A percentile compares a stretch with the other conserved stretches of the same genome.
These are phyloP conservation scores for Diacronema lutheri DNA, from an alignment of 78 protist genomes.

Conservation along the genomic window DNA sequence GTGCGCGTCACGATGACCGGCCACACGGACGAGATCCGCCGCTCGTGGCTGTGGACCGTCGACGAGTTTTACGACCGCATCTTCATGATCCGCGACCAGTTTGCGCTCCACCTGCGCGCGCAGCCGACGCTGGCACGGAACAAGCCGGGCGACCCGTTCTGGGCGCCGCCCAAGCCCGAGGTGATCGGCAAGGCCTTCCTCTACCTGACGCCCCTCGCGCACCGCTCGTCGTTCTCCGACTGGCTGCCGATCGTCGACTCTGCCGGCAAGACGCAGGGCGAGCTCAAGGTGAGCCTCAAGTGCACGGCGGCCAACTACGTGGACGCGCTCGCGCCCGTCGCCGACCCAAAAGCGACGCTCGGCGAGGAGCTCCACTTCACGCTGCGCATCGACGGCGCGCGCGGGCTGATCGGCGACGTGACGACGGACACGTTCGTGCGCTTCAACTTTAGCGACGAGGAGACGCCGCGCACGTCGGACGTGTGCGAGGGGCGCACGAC, in stretches of 20 bases:
- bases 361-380: neutral
- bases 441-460: neutral
- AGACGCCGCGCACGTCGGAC: neutral
- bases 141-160: slow-evolving; percentile 22
- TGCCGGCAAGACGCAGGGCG: neutral
- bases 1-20: neutral
- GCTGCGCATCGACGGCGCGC: neutral
- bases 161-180: slow-evolving; percentile 16
- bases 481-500: neutral
- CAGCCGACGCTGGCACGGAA: neutral
- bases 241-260: neutral
- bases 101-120: neutral
- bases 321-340: neutral
- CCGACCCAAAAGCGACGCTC: neutral
- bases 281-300: neutral
- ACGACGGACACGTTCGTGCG: neutral
- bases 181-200: slow-evolving; percentile 1
- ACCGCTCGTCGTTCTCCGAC: neutral
- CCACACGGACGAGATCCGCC: neutral
- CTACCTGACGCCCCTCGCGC: slow-evolving; percentile 22
- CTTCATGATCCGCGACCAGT: neutral
- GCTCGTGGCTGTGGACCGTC: neutral
- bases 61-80: slow-evolving; percentile 11
- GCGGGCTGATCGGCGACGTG: neutral
- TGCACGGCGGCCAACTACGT: neutral